These are phyloP conservation scores for Flaveria robusta DNA, from an alignment of 129 eudicot species.

Conservation along the genomic window DNA sequence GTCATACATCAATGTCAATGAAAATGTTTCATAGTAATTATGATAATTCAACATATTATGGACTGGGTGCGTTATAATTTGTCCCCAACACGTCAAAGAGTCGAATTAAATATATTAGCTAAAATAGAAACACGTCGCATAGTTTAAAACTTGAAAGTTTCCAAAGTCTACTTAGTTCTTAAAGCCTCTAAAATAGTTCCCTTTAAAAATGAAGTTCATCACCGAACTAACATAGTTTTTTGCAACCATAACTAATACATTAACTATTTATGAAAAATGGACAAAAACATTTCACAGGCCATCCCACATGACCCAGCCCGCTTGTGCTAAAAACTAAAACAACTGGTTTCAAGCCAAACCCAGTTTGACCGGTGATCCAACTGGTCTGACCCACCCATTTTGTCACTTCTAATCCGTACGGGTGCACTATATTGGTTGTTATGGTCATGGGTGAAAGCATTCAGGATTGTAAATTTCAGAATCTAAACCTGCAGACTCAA, in stretches of 20 bases:
- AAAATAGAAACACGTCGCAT: background rate
- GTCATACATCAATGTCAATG: slow-evolving; percentile 15
- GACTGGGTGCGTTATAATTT: background rate
- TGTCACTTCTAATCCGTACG: background rate
- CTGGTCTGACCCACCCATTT: background rate
- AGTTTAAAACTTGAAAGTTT: background rate
- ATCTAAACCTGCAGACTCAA: slow-evolving; percentile 59
- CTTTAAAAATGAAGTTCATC: background rate
- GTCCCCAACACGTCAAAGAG: background rate
- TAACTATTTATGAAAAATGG: background rate
- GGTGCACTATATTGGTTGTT: background rate
- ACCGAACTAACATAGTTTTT: background rate
- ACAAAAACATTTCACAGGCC: background rate
- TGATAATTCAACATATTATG: background rate
- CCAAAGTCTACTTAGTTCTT: background rate
- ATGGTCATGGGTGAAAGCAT: background rate
- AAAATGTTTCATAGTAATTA: background rate
- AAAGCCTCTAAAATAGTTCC: background rate
- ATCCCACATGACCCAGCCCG: background rate
- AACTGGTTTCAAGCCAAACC: background rate
- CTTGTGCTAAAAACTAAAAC: background rate
- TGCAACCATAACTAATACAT: background rate
- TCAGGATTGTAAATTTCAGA: background rate
- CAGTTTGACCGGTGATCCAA: background rate
- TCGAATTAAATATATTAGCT: background rate